Base-by-base conservation (phyloP, 148 eudicot species). In the Silene conica region DNA sequence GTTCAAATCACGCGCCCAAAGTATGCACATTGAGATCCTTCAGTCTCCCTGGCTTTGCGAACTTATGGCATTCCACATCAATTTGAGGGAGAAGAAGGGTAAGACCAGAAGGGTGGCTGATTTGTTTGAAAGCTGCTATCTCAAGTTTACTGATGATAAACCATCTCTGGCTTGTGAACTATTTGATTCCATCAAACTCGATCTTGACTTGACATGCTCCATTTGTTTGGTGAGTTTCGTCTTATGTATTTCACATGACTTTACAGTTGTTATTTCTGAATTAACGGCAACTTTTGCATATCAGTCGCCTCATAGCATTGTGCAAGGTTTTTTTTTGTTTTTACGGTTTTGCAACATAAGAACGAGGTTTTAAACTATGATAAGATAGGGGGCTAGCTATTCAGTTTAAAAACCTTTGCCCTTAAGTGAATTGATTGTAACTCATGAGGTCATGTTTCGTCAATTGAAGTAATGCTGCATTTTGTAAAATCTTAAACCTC, bases 41-140 rank as follows among this genome's bases (percentile, higher is more conserved):
- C 98, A 92, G 65, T 94, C 98, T 45, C 98, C 98, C 14, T 94
- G 98, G 98, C 89, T 94, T 38, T 87, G 93, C 71, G 97, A 94
- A 83, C 92, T 94, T 8, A 87, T 94, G 90, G 98, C 98, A 71
- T 92, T 92, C 69, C 96, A 90, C 82, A 82, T 92, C 52, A 94
- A 92, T 70, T 50, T 87, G 69, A 85, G 90, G 83, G 90, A 85
- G 63, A 79, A 83, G 41, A 86, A 88, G 46, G 61, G 57, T 5
- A 82, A 81, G 6, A 73, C 73, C 23, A 74, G 80, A 74, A 82
- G 66, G 41, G 76, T 74, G 13, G 69, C 89, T 76, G 77, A 82
- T 18, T 72, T 88, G 46, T 88, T 87, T 66, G 88, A 88, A 25
- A 89, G 84, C 10, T 91, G 98, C 72, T 81, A 78, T 69, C 88